Evolutionary conservation across 768 basidiomycete genomes (phyloP).

Genomic region (Calocybe indica): DNA sequence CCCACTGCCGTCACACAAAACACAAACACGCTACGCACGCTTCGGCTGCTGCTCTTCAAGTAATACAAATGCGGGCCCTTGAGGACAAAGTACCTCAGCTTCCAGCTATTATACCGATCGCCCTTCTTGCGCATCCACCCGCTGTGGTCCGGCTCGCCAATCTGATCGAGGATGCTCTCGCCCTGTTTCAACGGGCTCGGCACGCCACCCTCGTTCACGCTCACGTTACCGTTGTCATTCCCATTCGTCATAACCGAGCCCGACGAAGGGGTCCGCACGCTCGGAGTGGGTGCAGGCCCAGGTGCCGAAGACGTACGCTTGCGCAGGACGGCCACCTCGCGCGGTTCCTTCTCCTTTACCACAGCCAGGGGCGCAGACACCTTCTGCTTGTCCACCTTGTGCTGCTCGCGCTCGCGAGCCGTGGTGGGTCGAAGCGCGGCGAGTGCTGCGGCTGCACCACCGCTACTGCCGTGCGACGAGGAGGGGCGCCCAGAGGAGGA

Average conservation of each 20-base stretch:
- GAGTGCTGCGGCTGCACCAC: neutral
- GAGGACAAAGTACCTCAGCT: conserved; percentile 83
- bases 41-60: conserved; percentile 65
- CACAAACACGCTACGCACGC: conserved; percentile 32
- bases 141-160: conserved; percentile 82
- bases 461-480: neutral
- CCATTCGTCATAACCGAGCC: conserved; percentile 6
- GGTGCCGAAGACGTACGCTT: conserved; percentile 44
- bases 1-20: neutral
- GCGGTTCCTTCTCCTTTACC: conserved; percentile 19
- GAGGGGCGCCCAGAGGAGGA: conserved; percentile 21
- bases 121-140: conserved; percentile 98
- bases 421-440: no score
- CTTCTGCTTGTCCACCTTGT: conserved; percentile 2
- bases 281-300: no score
- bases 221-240: conserved; percentile 8
- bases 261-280: conserved; percentile 12
- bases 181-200: conserved; percentile 46
- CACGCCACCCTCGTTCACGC: neutral
- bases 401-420: conserved; percentile 35
- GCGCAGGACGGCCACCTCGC: conserved; percentile 38
- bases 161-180: conserved; percentile 78
- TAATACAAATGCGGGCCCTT: conserved; percentile 91
- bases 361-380: conserved; percentile 8
- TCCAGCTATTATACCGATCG: conserved; percentile 92